phyloP scores from a whole-genome alignment of 169 alveolate species.

The Eimeria necatrix region DNA sequence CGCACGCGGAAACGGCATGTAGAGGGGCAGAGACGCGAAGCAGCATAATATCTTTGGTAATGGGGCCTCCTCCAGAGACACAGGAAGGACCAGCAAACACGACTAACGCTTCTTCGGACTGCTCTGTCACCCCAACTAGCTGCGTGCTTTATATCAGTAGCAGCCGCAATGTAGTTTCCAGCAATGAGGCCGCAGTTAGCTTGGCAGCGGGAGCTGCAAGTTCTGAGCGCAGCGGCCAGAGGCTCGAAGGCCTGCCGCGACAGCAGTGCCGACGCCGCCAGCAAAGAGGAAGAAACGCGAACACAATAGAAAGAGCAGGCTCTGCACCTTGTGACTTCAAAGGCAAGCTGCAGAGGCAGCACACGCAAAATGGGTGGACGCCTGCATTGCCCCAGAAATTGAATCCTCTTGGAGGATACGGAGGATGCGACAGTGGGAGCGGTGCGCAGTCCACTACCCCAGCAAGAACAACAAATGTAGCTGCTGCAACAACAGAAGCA shows the following conservation, averaged over 20 bases:
- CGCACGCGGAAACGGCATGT: not conserved
- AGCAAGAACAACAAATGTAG: not conserved
- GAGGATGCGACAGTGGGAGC: not conserved
- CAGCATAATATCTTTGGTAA: slow-evolving; percentile 12
- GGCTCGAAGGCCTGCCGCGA: too few relatives aligned
- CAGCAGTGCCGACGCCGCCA: too few relatives aligned
- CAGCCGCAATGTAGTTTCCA: not conserved
- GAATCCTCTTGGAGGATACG: not conserved
- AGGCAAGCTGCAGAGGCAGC: not conserved
- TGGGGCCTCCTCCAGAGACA: not conserved
- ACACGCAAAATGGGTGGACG: not conserved
- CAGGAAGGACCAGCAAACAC: too few relatives aligned
- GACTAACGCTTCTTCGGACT: too few relatives aligned
- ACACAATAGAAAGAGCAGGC: slow-evolving; percentile 5
- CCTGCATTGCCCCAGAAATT: not conserved
- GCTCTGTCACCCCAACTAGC: too few relatives aligned
- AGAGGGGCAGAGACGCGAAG: slow-evolving; percentile 12
- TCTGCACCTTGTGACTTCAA: not conserved
- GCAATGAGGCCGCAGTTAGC: not conserved
- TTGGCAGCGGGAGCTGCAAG: not conserved
- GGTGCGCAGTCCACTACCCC: not conserved
- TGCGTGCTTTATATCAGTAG: not conserved
- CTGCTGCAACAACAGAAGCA: not conserved
- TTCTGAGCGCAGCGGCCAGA: too few relatives aligned
- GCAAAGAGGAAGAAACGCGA: too few relatives aligned